Conservation (phyloP, 1,139 yeast species). For the Sugiyamaella xylanicola region DNA sequence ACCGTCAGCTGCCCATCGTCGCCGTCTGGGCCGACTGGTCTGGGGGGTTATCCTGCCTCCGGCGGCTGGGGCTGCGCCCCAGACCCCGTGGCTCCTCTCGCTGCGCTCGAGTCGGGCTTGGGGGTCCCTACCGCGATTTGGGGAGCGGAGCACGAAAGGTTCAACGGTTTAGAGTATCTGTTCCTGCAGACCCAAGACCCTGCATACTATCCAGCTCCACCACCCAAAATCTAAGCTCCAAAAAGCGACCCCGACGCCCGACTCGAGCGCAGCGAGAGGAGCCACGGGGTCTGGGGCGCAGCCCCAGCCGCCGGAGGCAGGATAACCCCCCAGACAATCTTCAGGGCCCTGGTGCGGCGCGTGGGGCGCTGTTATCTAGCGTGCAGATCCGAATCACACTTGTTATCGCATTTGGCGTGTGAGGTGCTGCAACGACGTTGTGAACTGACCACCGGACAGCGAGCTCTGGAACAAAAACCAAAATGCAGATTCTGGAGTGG, state of each 20-base stretch:
- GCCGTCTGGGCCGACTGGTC: neutral
- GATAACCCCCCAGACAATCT: too few species aligned
- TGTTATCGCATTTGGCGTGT: too few species aligned
- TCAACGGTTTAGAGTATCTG: too few species aligned
- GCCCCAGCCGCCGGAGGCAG: neutral
- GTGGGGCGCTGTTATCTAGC: neutral
- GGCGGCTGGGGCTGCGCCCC: conserved; percentile 4
- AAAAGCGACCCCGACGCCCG: too few species aligned
- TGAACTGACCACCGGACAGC: too few species aligned
- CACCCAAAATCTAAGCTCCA: too few species aligned
- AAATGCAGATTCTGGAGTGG: conserved; percentile 81
- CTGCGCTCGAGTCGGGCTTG: neutral
- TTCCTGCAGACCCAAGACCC: too few species aligned
- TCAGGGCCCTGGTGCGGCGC: too few species aligned
- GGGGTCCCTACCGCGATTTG: too few species aligned
- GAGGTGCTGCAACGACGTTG: neutral
- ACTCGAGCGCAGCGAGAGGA: neutral
- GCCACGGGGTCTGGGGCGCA: neutral
- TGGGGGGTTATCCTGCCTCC: neutral
- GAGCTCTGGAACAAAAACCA: neutral
- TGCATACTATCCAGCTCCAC: too few species aligned
- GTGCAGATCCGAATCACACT: neutral
- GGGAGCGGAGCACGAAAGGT: too few species aligned
- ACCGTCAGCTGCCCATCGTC: neutral
- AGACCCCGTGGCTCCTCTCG: neutral